Evolutionary conservation across 2,329 filamentous ascomycete species (phyloP), one percentile per base, ranked within the genome.

Genomic region (Penicillium hordei): DNA sequence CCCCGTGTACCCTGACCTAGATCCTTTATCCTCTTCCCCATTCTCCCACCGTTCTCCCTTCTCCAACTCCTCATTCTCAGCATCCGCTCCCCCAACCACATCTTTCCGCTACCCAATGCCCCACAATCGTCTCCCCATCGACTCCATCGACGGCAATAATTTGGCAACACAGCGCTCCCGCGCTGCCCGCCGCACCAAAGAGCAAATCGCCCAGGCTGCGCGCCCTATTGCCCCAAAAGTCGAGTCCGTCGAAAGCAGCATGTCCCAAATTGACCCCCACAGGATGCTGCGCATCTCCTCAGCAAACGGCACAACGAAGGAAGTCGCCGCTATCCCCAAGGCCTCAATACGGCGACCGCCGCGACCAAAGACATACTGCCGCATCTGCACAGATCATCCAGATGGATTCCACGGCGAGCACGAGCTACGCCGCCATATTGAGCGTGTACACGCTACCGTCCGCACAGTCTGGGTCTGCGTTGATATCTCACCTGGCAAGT

Each of bases 331-430:
- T 69, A 86, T 76, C 46, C 75, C 79, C 58, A 86, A 84, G 67
- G 77, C 82, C 29, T 79, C 82, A 1, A 82, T 86, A 60, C 77
- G 82, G 55, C 87, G 89, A 17, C 89, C 89, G 27, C 84, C 85
- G 66, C 87, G 89, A 60, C 83, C 85, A 36, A 91, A 89, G 72
- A 86, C 90, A 60, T 84, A 83, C 69, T 96, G 92, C 72, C 71
- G 76, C 1, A 77, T 84, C 58, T 96, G 91, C 76, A 82, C 82
- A 51, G 86, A 90, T 55, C 84, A 90, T 52, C 88, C 87, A 0
- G 84, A 89, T 19, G 91, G 90, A 44, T 96, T 96, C 74, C 86
- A 92, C 34, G 92, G 92, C 53, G 89, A 93, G 25, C 92, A 96
- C 70, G 92, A 96, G 72, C 82, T 91, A 27, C 83, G 86, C 43